Conservation (phyloP, 108 stramenopile genomes). For the Nitzschia sp. region DNA sequence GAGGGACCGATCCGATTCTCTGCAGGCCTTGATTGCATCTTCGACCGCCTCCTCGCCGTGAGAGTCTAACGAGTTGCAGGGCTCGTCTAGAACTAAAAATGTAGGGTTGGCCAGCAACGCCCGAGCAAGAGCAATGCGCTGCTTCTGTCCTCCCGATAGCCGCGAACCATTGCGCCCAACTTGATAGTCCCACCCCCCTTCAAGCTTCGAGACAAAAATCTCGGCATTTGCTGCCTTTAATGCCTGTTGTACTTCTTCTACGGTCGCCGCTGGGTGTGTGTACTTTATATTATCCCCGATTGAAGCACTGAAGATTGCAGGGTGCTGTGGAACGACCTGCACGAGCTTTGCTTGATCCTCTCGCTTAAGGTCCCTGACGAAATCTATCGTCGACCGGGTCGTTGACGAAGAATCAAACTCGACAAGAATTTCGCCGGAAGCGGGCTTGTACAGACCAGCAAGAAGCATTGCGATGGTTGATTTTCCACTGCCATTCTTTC, state of each 20-base stretch:
- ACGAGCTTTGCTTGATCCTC: conserved; percentile 58
- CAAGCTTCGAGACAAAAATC: conserved; percentile 68
- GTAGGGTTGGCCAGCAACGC: conserved; percentile 89
- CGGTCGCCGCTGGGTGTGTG: conserved; percentile 56
- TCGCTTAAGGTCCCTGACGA: conserved; percentile 45
- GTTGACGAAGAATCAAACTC: not conserved
- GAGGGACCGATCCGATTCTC: conserved; percentile 47
- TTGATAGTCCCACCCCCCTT: conserved; percentile 73
- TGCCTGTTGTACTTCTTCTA: conserved; percentile 54
- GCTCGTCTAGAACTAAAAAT: conserved; percentile 92
- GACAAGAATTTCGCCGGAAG: conserved; percentile 39
- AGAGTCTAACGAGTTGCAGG: conserved; percentile 74
- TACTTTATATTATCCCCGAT: conserved; percentile 84
- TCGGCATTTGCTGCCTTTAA: conserved; percentile 68
- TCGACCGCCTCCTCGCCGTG: conserved; percentile 76
- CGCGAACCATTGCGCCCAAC: conserved; percentile 88
- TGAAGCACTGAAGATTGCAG: conserved; percentile 75
- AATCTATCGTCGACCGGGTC: conserved; percentile 23
- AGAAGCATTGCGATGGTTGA: conserved; percentile 82
- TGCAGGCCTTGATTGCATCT: conserved; percentile 69
- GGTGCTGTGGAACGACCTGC: conserved; percentile 93
- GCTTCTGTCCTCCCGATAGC: conserved; percentile 95
- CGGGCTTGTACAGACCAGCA: conserved; percentile 86
- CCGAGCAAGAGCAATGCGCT: conserved; percentile 92
- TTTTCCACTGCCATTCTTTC: conserved; percentile 93